A percentile compares a stretch with the other conserved stretches of the same genome.
Evolutionary conservation across 441 rosid species (phyloP).

Genomic region (Adansonia madagascariensis): DNA sequence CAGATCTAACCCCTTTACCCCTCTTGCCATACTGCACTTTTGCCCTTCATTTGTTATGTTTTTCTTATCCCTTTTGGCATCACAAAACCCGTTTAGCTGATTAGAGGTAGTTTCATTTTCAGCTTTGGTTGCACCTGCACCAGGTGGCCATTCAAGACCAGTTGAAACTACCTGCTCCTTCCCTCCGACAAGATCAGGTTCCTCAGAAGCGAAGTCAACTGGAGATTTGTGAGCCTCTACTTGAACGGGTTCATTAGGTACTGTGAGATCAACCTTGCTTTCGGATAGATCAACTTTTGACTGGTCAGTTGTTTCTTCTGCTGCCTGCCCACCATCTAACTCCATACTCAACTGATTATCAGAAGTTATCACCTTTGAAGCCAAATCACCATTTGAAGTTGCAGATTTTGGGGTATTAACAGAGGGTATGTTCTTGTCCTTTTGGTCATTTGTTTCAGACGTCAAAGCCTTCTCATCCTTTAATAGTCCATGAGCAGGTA

Average conservation of each 20-base stretch:
- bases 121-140: slow-evolving; percentile 41
- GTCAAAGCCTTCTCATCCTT: slow-evolving; percentile 61
- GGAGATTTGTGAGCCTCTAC: slow-evolving; percentile 41
- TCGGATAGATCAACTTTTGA: slow-evolving; percentile 44
- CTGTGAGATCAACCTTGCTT: slow-evolving; percentile 48
- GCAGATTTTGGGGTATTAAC: slow-evolving; percentile 47
- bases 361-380: slow-evolving; percentile 47
- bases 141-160: slow-evolving; percentile 45
- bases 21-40: slow-evolving; percentile 42
- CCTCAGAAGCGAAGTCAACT: slow-evolving; percentile 39
- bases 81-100: slow-evolving; percentile 51
- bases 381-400: slow-evolving; percentile 65
- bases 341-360: slow-evolving; percentile 53
- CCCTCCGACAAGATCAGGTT: slow-evolving; percentile 44
- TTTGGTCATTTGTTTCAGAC: slow-evolving; percentile 61
- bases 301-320: slow-evolving; percentile 39
- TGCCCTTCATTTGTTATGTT: slow-evolving; percentile 45
- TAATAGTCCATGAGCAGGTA: slow-evolving; percentile 52
- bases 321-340: slow-evolving; percentile 52
- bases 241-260: slow-evolving; percentile 40
- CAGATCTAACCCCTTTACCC: slow-evolving; percentile 59
- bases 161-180: slow-evolving; percentile 50
- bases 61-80: slow-evolving; percentile 46
- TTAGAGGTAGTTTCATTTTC: slow-evolving; percentile 46
- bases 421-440: slow-evolving; percentile 55